Percentiles rank a stretch among this genome's conserved stretches.
Evolutionary conservation across 768 basidiomycete genomes (phyloP).

Genomic region (Hydnomerulius pinastri): DNA sequence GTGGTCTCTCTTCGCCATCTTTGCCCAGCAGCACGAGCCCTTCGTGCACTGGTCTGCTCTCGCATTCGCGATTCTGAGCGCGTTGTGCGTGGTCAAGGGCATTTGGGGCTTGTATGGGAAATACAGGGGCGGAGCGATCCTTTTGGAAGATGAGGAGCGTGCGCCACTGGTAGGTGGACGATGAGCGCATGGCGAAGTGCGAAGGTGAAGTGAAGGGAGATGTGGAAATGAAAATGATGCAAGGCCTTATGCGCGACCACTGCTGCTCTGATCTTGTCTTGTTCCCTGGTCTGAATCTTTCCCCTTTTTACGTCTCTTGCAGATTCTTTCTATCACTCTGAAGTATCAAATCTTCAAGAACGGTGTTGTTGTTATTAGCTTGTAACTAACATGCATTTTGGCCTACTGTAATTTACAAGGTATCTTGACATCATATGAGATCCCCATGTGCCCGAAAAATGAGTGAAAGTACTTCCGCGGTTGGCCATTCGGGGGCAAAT

Average conservation of each 20-base stretch:
- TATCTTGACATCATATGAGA: constrained; percentile 6
- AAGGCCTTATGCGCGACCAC: background rate
- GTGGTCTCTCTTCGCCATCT: constrained; percentile 95
- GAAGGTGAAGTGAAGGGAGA: background rate
- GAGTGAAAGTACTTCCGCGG: no score
- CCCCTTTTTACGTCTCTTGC: background rate
- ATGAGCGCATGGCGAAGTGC: constrained; percentile 11
- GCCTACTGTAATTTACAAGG: constrained; percentile 5
- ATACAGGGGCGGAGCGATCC: constrained; percentile 49
- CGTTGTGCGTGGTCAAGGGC: constrained; percentile 84
- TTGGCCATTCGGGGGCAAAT: no score
- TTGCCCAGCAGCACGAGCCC: constrained; percentile 60
- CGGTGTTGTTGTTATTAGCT: constrained; percentile 7
- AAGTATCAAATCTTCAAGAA: background rate
- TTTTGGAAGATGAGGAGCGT: constrained; percentile 84
- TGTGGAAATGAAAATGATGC: background rate
- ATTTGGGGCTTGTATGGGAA: constrained; percentile 54
- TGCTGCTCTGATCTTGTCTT: background rate
- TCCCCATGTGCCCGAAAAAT: no score
- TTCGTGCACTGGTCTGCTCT: constrained; percentile 94
- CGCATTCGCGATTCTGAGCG: constrained; percentile 79
- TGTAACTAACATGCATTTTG: background rate
- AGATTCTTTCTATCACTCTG: background rate
- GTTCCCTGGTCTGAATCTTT: background rate
- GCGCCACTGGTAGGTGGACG: constrained; percentile 67